These are phyloP conservation scores for Dioszegia crocea DNA, from an alignment of 768 basidiomycete species.

Conservation along the genomic window DNA sequence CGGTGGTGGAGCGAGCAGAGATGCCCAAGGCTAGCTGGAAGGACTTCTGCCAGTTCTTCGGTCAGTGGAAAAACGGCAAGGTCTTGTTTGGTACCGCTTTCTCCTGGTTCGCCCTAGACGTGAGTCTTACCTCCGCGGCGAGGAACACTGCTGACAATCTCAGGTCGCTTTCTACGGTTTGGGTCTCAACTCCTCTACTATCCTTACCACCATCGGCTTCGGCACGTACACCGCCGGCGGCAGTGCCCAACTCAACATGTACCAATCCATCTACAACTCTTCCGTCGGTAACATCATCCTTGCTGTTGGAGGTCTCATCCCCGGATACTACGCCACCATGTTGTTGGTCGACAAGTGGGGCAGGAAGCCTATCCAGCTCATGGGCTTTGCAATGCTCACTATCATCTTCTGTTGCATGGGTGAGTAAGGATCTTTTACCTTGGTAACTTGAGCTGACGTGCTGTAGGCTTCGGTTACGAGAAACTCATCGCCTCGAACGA, in stretches of 20 bases:
- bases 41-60: slow-evolving; percentile 65
- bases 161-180: slow-evolving; percentile 77
- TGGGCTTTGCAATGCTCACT: slow-evolving; percentile 47
- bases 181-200: slow-evolving; percentile 73
- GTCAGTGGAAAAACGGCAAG: slow-evolving; percentile 72
- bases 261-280: slow-evolving; percentile 45
- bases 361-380: slow-evolving; percentile 50
- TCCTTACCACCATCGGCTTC: slow-evolving; percentile 68
- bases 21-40: slow-evolving; percentile 65
- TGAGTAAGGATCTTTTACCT: too few species aligned
- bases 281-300: slow-evolving; percentile 50
- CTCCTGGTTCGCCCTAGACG: slow-evolving; percentile 70
- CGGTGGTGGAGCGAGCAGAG: slow-evolving; percentile 58
- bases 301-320: slow-evolving; percentile 50
- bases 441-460: neutral
- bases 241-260: slow-evolving; percentile 35
- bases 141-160: slow-evolving; percentile 19
- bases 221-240: slow-evolving; percentile 54
- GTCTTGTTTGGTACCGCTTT: slow-evolving; percentile 71
- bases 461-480: slow-evolving; percentile 49
- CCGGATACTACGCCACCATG: slow-evolving; percentile 50
- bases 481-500: slow-evolving; percentile 35
- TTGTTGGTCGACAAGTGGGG: slow-evolving; percentile 49
- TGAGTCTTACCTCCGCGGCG: neutral
- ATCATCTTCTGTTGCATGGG: slow-evolving; percentile 40